Evolutionary conservation across 2,329 filamentous ascomycete species (phyloP), one percentile per base, ranked within the genome.

Genomic region (Raffaelea deltoideospora): DNA sequence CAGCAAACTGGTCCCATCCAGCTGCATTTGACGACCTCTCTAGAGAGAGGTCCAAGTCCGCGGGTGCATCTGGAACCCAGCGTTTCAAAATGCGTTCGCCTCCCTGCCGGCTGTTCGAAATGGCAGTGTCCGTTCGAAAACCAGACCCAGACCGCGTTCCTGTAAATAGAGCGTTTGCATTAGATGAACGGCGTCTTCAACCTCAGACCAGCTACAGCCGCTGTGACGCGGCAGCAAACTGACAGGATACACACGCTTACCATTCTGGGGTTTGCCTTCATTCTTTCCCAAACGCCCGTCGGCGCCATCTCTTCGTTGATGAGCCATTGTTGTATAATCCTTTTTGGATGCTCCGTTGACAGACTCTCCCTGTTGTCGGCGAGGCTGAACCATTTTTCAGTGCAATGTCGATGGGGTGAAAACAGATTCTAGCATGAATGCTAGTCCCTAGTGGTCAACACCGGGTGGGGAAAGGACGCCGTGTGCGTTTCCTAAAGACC

Each of bases 1-100:
- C 78, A 40, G 83, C 81, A 51, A 98, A 98, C 55, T 98, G 90
- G 54, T 98, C 88, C 90, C 90, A 98, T 10, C 60, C 63, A 7
- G 60, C 63, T 14, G 57, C 50, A 36, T 53, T 57, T n/a, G 53
- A 48, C 3, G 65, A 48, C 35, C 63, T 72, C 49, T 90, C 85
- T 19, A 95, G 65, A 33, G 79, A 79, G 45, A 82, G 66, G 50
- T 87, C 79, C 29, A 72, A 55, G 21, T 69, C 68, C 43, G 78
- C 75, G 5, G 64, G 56, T 14, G 67, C 56, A 45, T 76, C 77
- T 7, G 83, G 75, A 38, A 86, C 73, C 86, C 87, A 96, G 48
- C 70, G 77, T 52, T 94, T 77, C 29, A 96, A 65, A 36, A 74
- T 65, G 41, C 86, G 76, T 57, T 93, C 84, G 40, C 72, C 74